A percentile compares a stretch with the other conserved stretches of the same genome.
phyloP scores from a whole-genome alignment of 495 filamentous ascomycete species.

The Neurospora tetrasperma region DNA sequence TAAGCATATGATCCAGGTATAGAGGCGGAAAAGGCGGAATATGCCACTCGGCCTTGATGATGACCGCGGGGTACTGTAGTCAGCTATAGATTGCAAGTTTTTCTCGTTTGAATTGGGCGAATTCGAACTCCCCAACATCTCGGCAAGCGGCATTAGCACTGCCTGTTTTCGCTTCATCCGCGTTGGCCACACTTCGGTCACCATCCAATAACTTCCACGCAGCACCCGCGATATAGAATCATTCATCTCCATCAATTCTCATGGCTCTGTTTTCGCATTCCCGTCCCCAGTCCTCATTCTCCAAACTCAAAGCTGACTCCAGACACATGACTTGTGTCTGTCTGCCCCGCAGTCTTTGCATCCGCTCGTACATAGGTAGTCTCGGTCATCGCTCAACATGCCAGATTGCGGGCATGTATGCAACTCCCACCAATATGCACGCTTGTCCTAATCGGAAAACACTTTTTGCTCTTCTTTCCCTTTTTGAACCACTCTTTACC shows the following conservation, averaged over 20 bases:
- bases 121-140: background rate
- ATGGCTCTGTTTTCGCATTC: background rate
- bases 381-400: background rate
- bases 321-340: background rate
- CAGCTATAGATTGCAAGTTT: background rate
- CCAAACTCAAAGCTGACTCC: background rate
- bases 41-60: background rate
- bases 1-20: background rate
- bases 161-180: background rate
- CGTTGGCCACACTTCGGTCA: background rate
- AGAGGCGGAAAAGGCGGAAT: background rate
- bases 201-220: background rate
- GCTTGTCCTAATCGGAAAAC: background rate
- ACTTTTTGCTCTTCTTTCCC: background rate
- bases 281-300: background rate
- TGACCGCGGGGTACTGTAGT: background rate
- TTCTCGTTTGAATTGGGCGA: background rate
- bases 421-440: background rate
- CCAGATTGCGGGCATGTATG: background rate
- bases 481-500: background rate
- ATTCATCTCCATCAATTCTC: background rate
- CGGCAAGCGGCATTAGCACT: background rate
- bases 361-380: background rate
- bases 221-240: background rate
- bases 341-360: background rate